Percentiles rank a stretch among this genome's conserved stretches.
Conservation (phyloP, 208 protist species). For the Leishmania amazonensis region DNA sequence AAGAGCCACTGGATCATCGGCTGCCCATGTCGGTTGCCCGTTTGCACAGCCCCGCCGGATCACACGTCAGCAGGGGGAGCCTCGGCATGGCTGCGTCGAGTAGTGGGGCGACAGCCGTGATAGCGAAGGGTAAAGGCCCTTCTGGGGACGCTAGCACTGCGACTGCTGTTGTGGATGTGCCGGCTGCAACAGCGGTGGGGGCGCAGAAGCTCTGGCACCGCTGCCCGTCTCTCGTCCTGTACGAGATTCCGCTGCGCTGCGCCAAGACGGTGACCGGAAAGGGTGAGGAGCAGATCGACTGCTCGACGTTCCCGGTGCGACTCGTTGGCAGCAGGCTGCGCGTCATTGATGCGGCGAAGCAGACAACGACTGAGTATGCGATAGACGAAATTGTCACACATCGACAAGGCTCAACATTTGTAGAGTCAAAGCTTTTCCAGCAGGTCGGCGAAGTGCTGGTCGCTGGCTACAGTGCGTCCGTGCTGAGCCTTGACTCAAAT, state of each 20-base stretch:
- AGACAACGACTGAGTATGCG: conserved; percentile 21
- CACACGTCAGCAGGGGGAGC: neutral
- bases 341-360: conserved; percentile 16
- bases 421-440: conserved; percentile 36
- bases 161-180: neutral
- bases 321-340: conserved; percentile 24
- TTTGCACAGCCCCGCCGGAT: neutral
- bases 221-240: conserved; percentile 33
- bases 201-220: conserved; percentile 21
- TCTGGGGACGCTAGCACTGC: neutral
- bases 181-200: neutral
- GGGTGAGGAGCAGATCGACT: conserved; percentile 29
- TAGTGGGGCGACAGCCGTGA: neutral
- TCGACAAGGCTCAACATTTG: conserved; percentile 29
- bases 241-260: conserved; percentile 47
- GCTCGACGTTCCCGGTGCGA: conserved; percentile 29
- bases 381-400: conserved; percentile 48
- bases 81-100: neutral
- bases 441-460: conserved; percentile 29
- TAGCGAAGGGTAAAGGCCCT: neutral
- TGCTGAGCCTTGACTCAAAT: conserved; percentile 40
- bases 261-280: conserved; percentile 11
- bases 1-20: neutral
- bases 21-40: neutral
- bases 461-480: conserved; percentile 31